These are phyloP conservation scores for Penicillium maclennaniae DNA, from an alignment of 495 filamentous ascomycete species.

Conservation along the genomic window DNA sequence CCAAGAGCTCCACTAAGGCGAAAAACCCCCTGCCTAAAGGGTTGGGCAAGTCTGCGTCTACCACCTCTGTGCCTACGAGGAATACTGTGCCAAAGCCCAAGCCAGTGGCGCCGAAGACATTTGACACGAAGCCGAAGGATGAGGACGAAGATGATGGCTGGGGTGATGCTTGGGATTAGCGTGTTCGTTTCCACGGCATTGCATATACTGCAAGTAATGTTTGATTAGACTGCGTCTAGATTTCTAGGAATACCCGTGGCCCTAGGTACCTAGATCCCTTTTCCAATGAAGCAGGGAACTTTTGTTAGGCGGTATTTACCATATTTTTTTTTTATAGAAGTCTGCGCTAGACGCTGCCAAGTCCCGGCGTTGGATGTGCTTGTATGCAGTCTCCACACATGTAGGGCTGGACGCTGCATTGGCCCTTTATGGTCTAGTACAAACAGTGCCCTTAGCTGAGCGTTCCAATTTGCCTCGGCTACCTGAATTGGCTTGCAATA, in stretches of 20 bases:
- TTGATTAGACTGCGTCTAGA: neutral
- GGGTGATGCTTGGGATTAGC: constrained; percentile 54
- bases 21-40: constrained; percentile 75
- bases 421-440: no score
- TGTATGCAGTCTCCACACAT: no score
- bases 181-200: neutral
- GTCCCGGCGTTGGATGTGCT: no score
- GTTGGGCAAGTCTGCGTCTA: constrained; percentile 51
- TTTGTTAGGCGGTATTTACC: no score
- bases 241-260: neutral
- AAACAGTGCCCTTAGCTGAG: no score
- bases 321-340: no score
- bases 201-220: neutral
- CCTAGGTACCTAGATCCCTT: no score
- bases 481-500: no score
- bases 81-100: constrained; percentile 38
- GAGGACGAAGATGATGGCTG: constrained; percentile 49
- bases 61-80: constrained; percentile 27
- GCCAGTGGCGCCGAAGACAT: constrained; percentile 40
- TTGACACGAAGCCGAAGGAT: constrained; percentile 50
- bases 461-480: no score
- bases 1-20: constrained; percentile 70
- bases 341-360: no score
- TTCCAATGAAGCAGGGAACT: no score
- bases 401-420: no score